These are phyloP conservation scores for Vitis cinerea DNA, from an alignment of 164 flowering plant genomes.

Conservation along the genomic window DNA sequence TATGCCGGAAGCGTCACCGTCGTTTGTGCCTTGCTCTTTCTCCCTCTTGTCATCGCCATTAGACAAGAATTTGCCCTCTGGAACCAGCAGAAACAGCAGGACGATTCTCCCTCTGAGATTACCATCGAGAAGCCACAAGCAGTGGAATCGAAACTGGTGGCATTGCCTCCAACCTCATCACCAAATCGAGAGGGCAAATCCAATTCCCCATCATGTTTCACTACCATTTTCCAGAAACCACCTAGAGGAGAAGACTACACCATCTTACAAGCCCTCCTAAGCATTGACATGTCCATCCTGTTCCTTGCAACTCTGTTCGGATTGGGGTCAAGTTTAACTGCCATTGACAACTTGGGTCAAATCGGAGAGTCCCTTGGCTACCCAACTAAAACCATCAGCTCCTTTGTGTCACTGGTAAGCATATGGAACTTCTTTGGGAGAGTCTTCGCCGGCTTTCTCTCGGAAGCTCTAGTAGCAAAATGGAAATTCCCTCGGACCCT, in stretches of 20 bases:
- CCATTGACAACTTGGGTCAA: constrained; percentile 42
- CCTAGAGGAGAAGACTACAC: constrained; percentile 43
- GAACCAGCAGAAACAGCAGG: constrained; percentile 19
- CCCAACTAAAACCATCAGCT: constrained; percentile 22
- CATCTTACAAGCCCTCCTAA: constrained; percentile 43
- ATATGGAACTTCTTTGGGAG: constrained; percentile 12
- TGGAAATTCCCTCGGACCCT: constrained; percentile 6
- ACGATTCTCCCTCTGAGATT: not conserved
- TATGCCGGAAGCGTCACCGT: constrained; percentile 41
- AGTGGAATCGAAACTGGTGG: not conserved
- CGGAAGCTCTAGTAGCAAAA: not conserved
- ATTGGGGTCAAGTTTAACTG: constrained; percentile 38
- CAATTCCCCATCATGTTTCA: constrained; percentile 15
- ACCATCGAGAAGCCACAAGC: constrained; percentile 11
- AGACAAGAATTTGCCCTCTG: constrained; percentile 40
- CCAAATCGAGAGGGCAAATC: not conserved
- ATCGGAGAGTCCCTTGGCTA: constrained; percentile 45
- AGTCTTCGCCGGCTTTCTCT: constrained; percentile 7
- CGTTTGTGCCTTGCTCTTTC: constrained; percentile 37
- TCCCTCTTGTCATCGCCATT: constrained; percentile 40
- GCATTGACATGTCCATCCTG: constrained; percentile 39
- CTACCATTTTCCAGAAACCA: constrained; percentile 27
- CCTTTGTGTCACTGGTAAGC: constrained; percentile 8
- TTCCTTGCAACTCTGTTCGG: constrained; percentile 37
- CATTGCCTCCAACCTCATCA: not conserved